Evolutionary conservation across 106 monocot species (phyloP).

Genomic region (Phalaenopsis aphrodite): DNA sequence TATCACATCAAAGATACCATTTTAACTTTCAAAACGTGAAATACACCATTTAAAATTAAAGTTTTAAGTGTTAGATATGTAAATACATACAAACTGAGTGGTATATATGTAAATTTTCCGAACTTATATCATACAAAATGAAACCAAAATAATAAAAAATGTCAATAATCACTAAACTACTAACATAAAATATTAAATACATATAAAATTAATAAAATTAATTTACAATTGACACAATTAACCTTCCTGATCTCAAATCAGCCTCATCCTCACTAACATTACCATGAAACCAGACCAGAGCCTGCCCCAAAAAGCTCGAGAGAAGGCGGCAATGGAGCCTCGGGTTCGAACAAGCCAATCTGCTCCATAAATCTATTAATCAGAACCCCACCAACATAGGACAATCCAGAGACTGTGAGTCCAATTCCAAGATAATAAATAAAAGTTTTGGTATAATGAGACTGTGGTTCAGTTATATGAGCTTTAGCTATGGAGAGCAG

Average conservation of each 20-base stretch:
- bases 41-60: no score
- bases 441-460: slow-evolving; percentile 33
- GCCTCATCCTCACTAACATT: background rate
- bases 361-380: slow-evolving; percentile 23
- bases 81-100: no score
- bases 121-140: no score
- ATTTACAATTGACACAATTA: no score
- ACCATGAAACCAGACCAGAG: background rate
- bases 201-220: no score
- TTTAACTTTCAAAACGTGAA: no score
- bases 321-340: background rate
- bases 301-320: background rate
- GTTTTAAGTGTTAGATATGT: no score
- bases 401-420: slow-evolving; percentile 31
- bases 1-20: no score
- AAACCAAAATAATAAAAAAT: no score
- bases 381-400: slow-evolving; percentile 36
- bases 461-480: slow-evolving; percentile 28
- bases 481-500: slow-evolving; percentile 65
- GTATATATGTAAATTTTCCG: no score
- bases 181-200: no score
- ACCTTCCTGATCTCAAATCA: background rate
- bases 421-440: slow-evolving; percentile 25
- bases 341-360: slow-evolving; percentile 19
- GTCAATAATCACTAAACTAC: no score